Evolutionary conservation across 2,329 filamentous ascomycete species (phyloP).

Genomic region (Alternaria novae-zelandiae): DNA sequence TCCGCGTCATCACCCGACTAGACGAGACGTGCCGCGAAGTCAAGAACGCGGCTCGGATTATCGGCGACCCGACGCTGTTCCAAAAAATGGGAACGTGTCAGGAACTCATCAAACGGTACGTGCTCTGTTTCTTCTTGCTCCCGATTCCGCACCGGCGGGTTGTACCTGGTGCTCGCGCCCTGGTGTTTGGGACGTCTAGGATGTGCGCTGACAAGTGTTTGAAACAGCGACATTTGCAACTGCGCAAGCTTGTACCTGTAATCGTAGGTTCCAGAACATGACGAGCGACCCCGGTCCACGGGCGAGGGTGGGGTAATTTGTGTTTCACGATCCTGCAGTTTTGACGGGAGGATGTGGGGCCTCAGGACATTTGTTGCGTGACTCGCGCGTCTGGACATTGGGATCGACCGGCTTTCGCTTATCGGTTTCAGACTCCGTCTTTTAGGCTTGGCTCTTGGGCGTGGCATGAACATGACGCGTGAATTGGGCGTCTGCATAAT

Average conservation of each 20-base stretch:
- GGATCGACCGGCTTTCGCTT: slow-evolving; percentile 8
- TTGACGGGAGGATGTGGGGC: background rate
- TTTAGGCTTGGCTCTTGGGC: background rate
- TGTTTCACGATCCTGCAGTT: background rate
- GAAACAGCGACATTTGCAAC: slow-evolving; percentile 49
- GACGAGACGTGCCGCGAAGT: slow-evolving; percentile 98
- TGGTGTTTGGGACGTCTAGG: background rate
- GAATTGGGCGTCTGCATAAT: background rate
- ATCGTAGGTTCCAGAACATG: slow-evolving; percentile 3
- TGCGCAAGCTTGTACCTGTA: slow-evolving; percentile 51
- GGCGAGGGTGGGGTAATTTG: background rate
- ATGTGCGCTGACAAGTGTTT: slow-evolving; percentile 6
- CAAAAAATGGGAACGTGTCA: slow-evolving; percentile 97
- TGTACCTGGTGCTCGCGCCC: background rate
- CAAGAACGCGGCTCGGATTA: slow-evolving; percentile 93
- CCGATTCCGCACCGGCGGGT: background rate
- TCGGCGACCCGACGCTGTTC: slow-evolving; percentile 91
- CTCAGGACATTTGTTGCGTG: background rate
- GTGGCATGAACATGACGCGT: background rate
- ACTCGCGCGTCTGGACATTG: background rate
- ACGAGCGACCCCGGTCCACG: background rate
- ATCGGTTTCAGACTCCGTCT: slow-evolving; percentile 12
- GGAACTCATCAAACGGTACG: slow-evolving; percentile 96
- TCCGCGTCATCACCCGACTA: slow-evolving; percentile 88
- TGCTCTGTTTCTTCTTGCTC: slow-evolving; percentile 45